Percentiles rank a stretch among this genome's conserved stretches.
phyloP scores from a whole-genome alignment of 345 rosid genomes.

The Combretum micranthum region DNA sequence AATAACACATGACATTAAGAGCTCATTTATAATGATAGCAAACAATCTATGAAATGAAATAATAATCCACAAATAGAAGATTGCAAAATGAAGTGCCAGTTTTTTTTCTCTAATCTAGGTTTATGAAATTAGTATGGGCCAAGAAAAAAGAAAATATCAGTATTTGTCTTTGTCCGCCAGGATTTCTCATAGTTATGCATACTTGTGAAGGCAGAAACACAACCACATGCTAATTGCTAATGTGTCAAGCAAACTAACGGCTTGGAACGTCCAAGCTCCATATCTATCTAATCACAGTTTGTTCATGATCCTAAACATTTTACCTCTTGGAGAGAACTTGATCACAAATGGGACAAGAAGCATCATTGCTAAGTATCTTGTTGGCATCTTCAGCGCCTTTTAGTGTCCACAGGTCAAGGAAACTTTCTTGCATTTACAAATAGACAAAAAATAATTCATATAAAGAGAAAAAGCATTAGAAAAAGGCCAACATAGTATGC shows the following conservation, averaged over 20 bases:
- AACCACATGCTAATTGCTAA: not conserved
- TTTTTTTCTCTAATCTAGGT: no score
- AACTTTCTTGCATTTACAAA: slow-evolving; percentile 16
- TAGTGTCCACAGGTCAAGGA: slow-evolving; percentile 30
- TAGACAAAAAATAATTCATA: not conserved
- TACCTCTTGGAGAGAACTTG: slow-evolving; percentile 96
- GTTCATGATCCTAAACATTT: not conserved
- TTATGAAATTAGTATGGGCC: no score
- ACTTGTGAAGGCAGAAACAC: no score
- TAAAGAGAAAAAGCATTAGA: not conserved
- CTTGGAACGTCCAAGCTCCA: no score
- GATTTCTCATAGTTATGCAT: no score
- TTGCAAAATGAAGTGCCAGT: no score
- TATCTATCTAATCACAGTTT: not conserved
- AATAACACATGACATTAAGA: no score
- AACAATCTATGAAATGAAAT: no score
- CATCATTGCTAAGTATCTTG: slow-evolving; percentile 87
- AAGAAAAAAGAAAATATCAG: no score
- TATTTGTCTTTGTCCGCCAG: no score
- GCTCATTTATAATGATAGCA: no score
- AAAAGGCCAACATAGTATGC: not conserved
- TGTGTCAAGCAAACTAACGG: slow-evolving; percentile 2
- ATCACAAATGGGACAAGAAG: slow-evolving; percentile 88
- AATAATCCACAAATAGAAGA: not conserved
- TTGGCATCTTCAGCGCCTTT: slow-evolving; percentile 85